Conservation (phyloP, 495 filamentous ascomycete species). For the Neurospora intermedia region DNA sequence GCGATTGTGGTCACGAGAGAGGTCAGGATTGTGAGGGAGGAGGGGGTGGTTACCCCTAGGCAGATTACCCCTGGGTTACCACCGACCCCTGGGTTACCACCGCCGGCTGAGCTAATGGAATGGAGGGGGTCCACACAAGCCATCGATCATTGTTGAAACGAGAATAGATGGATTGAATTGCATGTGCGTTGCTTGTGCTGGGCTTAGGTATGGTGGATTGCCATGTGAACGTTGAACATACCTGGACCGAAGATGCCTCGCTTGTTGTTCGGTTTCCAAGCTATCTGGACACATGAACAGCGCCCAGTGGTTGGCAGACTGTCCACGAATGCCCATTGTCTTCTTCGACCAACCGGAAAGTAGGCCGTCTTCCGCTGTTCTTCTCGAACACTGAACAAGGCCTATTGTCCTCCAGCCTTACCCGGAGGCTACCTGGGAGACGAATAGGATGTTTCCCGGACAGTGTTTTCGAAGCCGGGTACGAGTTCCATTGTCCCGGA, state of each 20-base stretch:
- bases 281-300: neutral
- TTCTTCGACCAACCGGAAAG: neutral
- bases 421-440: neutral
- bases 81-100: neutral
- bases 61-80: neutral
- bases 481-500: neutral
- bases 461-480: neutral
- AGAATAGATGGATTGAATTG: neutral
- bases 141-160: neutral
- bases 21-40: neutral
- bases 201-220: neutral
- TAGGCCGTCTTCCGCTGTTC: neutral
- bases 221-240: neutral
- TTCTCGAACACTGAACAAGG: neutral
- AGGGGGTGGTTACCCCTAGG: neutral
- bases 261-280: neutral
- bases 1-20: neutral
- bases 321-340: neutral
- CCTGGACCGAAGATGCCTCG: neutral
- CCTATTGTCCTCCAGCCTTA: neutral
- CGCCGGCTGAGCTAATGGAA: neutral
- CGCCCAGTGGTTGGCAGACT: neutral
- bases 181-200: neutral
- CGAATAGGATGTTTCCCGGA: neutral
- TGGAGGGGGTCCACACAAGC: neutral